Evolutionary conservation across 768 basidiomycete species (phyloP).

Genomic region (Naganishia friedmannii): DNA sequence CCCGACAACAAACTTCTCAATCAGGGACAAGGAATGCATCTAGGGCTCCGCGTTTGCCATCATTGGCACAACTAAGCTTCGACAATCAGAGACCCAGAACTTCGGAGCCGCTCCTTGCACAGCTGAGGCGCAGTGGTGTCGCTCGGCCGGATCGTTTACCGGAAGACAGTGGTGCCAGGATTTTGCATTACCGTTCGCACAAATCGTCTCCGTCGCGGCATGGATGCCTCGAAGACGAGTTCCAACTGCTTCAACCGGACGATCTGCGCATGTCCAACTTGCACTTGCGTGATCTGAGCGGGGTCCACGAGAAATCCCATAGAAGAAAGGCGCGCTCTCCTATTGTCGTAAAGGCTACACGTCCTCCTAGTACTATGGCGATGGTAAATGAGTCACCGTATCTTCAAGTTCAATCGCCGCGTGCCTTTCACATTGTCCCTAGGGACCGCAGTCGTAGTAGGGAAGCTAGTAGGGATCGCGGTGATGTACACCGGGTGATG

Average conservation of each 20-base stretch:
- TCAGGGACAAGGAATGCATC: conserved; percentile 7
- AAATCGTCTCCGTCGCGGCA: not conserved
- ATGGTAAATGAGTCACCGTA: not conserved
- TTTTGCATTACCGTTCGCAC: not conserved
- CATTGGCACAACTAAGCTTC: not conserved
- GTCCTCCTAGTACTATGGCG: not conserved
- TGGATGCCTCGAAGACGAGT: not conserved
- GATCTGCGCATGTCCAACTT: conserved; percentile 1
- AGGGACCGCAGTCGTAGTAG: not conserved
- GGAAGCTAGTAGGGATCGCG: not conserved
- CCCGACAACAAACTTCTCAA: not conserved
- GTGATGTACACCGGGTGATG: not conserved
- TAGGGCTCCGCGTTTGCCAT: conserved; percentile 6
- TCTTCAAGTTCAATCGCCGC: not conserved
- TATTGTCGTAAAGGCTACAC: not conserved
- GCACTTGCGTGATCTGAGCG: not conserved
- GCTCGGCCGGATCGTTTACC: not conserved
- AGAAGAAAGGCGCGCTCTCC: not conserved
- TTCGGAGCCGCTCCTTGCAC: not conserved
- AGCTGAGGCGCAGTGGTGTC: not conserved
- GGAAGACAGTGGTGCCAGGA: not conserved
- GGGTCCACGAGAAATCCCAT: not conserved
- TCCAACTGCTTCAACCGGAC: not conserved
- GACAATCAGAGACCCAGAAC: too few species aligned
- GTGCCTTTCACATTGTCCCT: not conserved